phyloP scores from a whole-genome alignment of 2,329 filamentous ascomycete species.

The Hymenotorrendiella dingleyae region DNA sequence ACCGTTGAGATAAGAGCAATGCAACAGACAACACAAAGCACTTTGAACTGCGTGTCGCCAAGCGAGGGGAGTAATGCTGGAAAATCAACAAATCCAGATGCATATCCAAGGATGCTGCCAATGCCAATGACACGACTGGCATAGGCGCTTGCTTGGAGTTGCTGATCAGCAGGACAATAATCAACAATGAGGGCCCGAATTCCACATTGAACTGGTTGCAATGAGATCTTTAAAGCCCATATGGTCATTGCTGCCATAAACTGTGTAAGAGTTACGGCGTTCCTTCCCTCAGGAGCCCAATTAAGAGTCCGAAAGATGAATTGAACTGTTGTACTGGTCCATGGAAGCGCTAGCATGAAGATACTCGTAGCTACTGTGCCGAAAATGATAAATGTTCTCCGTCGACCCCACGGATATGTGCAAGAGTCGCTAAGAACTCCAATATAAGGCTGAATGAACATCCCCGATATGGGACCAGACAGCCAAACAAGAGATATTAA shows the following conservation, averaged over 20 bases:
- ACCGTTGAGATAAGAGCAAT: constrained; percentile 12
- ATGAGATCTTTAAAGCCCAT: constrained; percentile 24
- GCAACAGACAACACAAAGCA: constrained; percentile 15
- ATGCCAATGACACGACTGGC: constrained; percentile 25
- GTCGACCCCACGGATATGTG: constrained; percentile 41
- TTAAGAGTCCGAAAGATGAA: neutral
- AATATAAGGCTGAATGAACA: constrained; percentile 48
- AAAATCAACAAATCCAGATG: constrained; percentile 20
- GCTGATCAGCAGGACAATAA: constrained; percentile 24
- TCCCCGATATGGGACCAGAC: constrained; percentile 46
- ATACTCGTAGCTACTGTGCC: constrained; percentile 44
- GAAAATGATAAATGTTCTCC: constrained; percentile 45
- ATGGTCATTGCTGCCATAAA: constrained; percentile 21
- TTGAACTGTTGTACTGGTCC: constrained; percentile 38
- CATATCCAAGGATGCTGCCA: constrained; percentile 29
- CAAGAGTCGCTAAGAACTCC: constrained; percentile 47
- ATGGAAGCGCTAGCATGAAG: constrained; percentile 43
- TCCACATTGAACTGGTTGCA: constrained; percentile 29
- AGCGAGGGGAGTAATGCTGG: constrained; percentile 7
- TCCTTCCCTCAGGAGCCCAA: neutral
- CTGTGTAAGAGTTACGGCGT: neutral
- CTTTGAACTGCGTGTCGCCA: constrained; percentile 20
- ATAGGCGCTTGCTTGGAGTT: constrained; percentile 28
- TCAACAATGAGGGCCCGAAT: constrained; percentile 29
- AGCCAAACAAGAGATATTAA: constrained; percentile 41